These are phyloP conservation scores for Phlebiopsis flavidoalba DNA, from an alignment of 768 basidiomycete genomes.

Conservation along the genomic window DNA sequence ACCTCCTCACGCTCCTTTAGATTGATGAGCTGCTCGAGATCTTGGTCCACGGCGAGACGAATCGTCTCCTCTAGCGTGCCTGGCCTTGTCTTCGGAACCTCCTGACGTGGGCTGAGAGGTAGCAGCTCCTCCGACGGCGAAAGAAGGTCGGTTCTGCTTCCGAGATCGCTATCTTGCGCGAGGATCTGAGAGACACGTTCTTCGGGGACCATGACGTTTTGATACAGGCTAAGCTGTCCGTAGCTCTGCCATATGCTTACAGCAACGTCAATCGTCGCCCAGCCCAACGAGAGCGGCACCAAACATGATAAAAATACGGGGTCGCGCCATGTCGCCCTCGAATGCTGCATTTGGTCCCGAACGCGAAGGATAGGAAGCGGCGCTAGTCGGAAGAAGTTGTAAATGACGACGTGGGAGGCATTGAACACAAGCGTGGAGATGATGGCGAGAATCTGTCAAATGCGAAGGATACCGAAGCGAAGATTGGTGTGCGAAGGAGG, in stretches of 20 bases:
- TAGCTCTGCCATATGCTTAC: conserved; percentile 70
- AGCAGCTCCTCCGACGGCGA: conserved; percentile 6
- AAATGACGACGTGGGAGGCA: conserved; percentile 43
- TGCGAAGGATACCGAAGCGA: conserved; percentile 27
- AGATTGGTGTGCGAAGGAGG: conserved; percentile 46
- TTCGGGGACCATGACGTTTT: conserved; percentile 55
- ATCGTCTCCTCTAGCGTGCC: conserved; percentile 21
- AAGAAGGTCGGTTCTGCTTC: conserved; percentile 11
- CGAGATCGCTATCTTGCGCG: conserved; percentile 19
- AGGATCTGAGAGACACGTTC: conserved; percentile 36
- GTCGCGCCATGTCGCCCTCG: conserved; percentile 49
- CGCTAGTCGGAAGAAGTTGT: conserved; percentile 50
- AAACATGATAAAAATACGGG: conserved; percentile 51
- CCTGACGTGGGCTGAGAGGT: conserved; percentile 11
- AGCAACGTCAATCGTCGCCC: conserved; percentile 64
- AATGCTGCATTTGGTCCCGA: conserved; percentile 35
- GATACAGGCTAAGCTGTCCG: conserved; percentile 59
- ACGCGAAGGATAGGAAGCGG: conserved; percentile 50
- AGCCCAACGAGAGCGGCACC: conserved; percentile 78
- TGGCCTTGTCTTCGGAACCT: not conserved
- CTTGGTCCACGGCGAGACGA: conserved; percentile 48
- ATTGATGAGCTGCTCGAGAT: conserved; percentile 59
- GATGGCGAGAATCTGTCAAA: conserved; percentile 22
- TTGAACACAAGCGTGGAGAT: conserved; percentile 33
- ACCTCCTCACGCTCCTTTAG: conserved; percentile 69